phyloP scores from a whole-genome alignment of 2,329 filamentous ascomycete species.

The Botrytis tulipae region DNA sequence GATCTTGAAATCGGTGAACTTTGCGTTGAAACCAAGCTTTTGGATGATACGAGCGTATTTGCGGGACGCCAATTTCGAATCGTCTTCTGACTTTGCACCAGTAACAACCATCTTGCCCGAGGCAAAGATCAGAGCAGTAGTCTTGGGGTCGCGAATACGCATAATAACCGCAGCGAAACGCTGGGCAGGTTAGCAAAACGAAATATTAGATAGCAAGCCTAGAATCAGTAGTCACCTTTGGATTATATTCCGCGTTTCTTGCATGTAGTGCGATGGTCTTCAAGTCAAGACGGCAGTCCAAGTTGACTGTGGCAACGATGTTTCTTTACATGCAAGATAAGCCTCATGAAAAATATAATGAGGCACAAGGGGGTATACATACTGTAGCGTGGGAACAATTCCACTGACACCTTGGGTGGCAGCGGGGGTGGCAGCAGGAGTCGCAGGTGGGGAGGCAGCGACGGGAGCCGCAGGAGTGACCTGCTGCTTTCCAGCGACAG shows the following conservation, averaged over 20 bases:
- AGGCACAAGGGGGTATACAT: conserved; percentile 61
- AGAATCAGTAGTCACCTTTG: conserved; percentile 69
- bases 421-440: conserved; percentile 87
- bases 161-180: conserved; percentile 99
- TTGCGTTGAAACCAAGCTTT: conserved; percentile 98
- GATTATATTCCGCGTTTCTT: conserved; percentile 97
- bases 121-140: conserved; percentile 95
- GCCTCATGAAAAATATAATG: conserved; percentile 43
- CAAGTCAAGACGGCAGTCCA: conserved; percentile 93
- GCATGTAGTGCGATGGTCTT: conserved; percentile 99
- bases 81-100: conserved; percentile 95
- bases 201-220: conserved; percentile 45
- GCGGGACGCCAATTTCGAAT: conserved; percentile 92
- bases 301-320: conserved; percentile 97
- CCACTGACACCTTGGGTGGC: conserved; percentile 79
- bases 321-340: conserved; percentile 70
- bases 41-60: conserved; percentile 99
- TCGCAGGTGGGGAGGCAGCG: conserved; percentile 80
- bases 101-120: conserved; percentile 99
- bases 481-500: conserved; percentile 56
- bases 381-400: conserved; percentile 92
- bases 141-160: conserved; percentile 99
- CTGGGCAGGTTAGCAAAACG: conserved; percentile 52
- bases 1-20: conserved; percentile 99
- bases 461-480: conserved; percentile 57